phyloP scores from a whole-genome alignment of 352 stramenopile genomes.

The Phytophthora litchii region DNA sequence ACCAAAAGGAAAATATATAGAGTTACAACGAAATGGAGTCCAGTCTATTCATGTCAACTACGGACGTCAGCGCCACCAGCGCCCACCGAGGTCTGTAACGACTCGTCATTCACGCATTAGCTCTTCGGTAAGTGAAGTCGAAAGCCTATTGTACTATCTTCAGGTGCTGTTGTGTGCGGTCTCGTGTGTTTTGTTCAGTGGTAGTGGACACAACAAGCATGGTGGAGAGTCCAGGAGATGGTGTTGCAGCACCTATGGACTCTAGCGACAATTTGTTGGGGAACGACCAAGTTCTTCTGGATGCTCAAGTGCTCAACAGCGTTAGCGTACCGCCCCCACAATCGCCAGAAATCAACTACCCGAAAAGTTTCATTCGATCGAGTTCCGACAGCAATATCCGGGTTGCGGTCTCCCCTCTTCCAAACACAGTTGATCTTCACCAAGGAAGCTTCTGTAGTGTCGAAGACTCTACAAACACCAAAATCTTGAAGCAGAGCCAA shows the following conservation, averaged over 20 bases:
- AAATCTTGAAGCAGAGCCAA: background rate
- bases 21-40: slow-evolving; percentile 32
- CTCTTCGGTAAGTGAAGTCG: slow-evolving; percentile 17
- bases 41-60: slow-evolving; percentile 27
- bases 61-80: slow-evolving; percentile 4
- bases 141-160: slow-evolving; percentile 10
- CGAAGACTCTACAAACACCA: background rate
- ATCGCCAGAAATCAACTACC: background rate
- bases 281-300: slow-evolving; percentile 1
- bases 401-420: slow-evolving; percentile 20
- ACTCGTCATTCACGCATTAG: slow-evolving; percentile 13
- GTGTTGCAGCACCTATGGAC: slow-evolving; percentile 1
- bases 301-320: background rate
- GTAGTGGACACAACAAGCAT: slow-evolving; percentile 7
- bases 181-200: slow-evolving; percentile 22
- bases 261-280: slow-evolving; percentile 5
- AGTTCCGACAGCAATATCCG: slow-evolving; percentile 40
- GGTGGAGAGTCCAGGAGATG: slow-evolving; percentile 21
- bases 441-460: slow-evolving; percentile 1
- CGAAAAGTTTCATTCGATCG: slow-evolving; percentile 32
- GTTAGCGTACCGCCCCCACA: background rate
- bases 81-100: slow-evolving; percentile 20
- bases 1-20: slow-evolving; percentile 49
- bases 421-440: slow-evolving; percentile 2
- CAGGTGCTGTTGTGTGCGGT: slow-evolving; percentile 18